Evolutionary conservation across 345 rosid species (phyloP).

Genomic region (Syzygium oleosum): DNA sequence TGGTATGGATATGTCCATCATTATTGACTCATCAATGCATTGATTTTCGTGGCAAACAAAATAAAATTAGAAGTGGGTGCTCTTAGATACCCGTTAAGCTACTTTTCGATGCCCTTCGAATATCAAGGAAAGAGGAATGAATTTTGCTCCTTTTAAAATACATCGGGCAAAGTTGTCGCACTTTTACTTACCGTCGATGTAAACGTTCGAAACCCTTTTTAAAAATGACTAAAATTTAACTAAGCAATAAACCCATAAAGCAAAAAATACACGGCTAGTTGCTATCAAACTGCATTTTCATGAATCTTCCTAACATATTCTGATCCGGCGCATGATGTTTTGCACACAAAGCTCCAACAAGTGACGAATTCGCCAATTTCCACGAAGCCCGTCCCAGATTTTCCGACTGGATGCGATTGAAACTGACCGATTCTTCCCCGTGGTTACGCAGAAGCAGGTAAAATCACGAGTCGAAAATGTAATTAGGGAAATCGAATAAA

Average conservation of each 20-base stretch:
- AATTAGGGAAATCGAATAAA: background rate
- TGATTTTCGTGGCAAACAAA: background rate
- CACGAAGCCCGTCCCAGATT: background rate
- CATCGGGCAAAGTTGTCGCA: rapidly evolving
- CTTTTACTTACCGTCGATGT: background rate
- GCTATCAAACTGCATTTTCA: background rate
- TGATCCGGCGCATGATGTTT: background rate
- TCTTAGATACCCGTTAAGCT: no score
- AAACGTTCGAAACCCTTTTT: no score
- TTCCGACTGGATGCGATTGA: background rate
- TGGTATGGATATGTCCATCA: background rate
- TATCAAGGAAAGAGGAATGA: background rate
- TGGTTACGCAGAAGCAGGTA: background rate
- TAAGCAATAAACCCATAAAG: background rate
- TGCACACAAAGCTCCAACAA: background rate
- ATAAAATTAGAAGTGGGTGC: no score
- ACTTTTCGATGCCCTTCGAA: no score
- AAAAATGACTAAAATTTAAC: background rate
- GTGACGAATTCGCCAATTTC: background rate
- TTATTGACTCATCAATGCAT: background rate
- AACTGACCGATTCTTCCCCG: background rate
- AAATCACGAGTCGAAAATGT: no score
- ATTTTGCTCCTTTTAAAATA: background rate
- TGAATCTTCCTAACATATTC: background rate
- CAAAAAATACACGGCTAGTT: background rate